These are phyloP conservation scores for Berkeleyomyces rouxiae DNA, from an alignment of 2,329 filamentous ascomycete genomes.

Conservation along the genomic window DNA sequence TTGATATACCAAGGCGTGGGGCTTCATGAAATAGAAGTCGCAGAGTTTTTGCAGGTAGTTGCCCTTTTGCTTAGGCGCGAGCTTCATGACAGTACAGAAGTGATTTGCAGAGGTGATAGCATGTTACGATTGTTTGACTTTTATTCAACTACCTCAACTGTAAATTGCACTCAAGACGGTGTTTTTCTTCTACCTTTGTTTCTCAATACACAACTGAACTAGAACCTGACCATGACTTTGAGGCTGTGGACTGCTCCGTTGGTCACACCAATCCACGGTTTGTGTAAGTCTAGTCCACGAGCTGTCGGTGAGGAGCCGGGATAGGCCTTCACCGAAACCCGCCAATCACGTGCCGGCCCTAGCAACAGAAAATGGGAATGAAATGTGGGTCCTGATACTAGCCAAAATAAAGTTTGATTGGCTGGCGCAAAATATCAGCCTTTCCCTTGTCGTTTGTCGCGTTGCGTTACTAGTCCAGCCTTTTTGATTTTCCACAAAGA, in stretches of 20 bases:
- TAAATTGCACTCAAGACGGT: background rate
- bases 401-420: slow-evolving; percentile 8
- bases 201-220: too few species aligned
- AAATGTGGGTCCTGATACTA: background rate
- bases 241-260: too few species aligned
- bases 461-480: slow-evolving; percentile 11
- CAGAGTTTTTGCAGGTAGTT: background rate
- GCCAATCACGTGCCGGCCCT: slow-evolving; percentile 1
- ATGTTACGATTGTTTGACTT: background rate
- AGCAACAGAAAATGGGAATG: background rate
- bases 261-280: background rate
- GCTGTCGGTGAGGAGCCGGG: background rate
- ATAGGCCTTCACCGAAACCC: background rate
- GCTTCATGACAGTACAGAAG: too few species aligned
- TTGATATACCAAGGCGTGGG: background rate
- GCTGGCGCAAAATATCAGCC: slow-evolving; percentile 11
- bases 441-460: slow-evolving; percentile 11
- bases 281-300: background rate
- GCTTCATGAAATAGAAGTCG: background rate
- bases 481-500: slow-evolving; percentile 4
- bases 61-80: background rate
- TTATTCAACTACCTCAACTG: background rate
- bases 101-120: too few species aligned
- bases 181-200: too few species aligned
- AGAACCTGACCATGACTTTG: too few species aligned